These are phyloP conservation scores for Penicillium sp. DNA, from an alignment of 2,329 filamentous ascomycete genomes.

Conservation along the genomic window DNA sequence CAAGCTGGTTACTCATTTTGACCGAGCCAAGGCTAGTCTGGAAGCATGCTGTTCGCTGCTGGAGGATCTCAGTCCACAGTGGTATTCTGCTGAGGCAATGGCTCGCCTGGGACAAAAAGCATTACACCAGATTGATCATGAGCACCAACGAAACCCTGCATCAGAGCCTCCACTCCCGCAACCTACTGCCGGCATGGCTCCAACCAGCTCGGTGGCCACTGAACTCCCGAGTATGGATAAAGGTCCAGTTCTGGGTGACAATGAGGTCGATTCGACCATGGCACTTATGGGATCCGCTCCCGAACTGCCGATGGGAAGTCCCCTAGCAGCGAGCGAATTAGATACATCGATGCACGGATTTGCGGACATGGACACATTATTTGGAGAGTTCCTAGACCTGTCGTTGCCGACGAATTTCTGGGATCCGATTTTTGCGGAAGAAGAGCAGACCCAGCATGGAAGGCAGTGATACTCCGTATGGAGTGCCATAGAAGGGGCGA, in stretches of 20 bases:
- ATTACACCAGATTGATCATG: slow-evolving; percentile 28
- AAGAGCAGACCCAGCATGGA: not conserved
- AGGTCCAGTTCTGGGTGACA: not conserved
- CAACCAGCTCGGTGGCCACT: not conserved
- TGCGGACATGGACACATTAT: slow-evolving; percentile 34
- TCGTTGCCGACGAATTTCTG: slow-evolving; percentile 36
- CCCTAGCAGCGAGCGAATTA: slow-evolving; percentile 40
- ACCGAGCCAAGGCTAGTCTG: slow-evolving; percentile 35
- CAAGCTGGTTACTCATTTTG: slow-evolving; percentile 40
- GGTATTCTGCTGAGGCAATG: slow-evolving; percentile 43
- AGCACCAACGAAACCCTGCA: slow-evolving; percentile 12
- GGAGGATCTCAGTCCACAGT: slow-evolving; percentile 32
- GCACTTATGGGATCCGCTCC: not conserved
- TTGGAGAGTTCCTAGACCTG: slow-evolving; percentile 35
- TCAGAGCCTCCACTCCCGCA: not conserved
- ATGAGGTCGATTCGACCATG: not conserved
- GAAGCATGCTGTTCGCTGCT: slow-evolving; percentile 34
- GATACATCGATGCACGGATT: slow-evolving; percentile 28
- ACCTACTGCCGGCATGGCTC: not conserved
- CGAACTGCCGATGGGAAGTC: slow-evolving; percentile 29
- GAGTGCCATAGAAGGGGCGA: not conserved
- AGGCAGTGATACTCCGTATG: not conserved
- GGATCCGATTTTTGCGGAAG: slow-evolving; percentile 32
- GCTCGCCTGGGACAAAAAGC: slow-evolving; percentile 38
- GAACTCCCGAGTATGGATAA: not conserved